Evolutionary conservation across 768 basidiomycete genomes (phyloP).

Genomic region (Collybiopsis confluens): DNA sequence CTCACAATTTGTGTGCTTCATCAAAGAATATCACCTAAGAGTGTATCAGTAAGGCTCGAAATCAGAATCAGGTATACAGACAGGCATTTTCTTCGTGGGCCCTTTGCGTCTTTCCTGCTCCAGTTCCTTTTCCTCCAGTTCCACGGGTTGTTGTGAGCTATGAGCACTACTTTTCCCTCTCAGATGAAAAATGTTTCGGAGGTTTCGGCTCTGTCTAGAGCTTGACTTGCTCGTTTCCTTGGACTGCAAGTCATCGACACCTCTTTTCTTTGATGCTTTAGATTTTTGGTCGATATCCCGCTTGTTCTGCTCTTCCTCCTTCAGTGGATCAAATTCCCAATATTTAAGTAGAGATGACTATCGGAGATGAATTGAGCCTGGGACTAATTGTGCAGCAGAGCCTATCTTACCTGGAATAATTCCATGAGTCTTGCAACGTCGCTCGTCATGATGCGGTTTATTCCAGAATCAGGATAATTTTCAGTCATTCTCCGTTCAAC

Average conservation of each 20-base stretch:
- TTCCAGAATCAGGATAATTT: slow-evolving; percentile 36
- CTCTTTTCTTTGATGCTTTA: slow-evolving; percentile 24
- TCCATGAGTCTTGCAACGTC: slow-evolving; percentile 85
- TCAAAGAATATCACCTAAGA: slow-evolving; percentile 68
- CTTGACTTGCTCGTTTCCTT: slow-evolving; percentile 23
- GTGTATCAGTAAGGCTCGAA: neutral
- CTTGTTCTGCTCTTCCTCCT: slow-evolving; percentile 22
- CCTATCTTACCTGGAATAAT: slow-evolving; percentile 58
- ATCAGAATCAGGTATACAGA: slow-evolving; percentile 20
- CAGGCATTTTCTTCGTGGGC: slow-evolving; percentile 64
- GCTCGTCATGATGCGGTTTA: slow-evolving; percentile 59
- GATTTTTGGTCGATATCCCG: slow-evolving; percentile 9
- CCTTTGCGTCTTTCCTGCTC: slow-evolving; percentile 29
- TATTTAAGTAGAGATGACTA: slow-evolving; percentile 71
- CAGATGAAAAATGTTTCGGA: neutral
- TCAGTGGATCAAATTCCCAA: slow-evolving; percentile 57
- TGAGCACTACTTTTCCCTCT: neutral
- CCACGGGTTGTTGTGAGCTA: slow-evolving; percentile 14
- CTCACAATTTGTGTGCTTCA: slow-evolving; percentile 80
- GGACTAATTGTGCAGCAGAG: neutral
- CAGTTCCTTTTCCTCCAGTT: slow-evolving; percentile 25
- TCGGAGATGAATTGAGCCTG: neutral
- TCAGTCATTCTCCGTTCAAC: slow-evolving; percentile 62
- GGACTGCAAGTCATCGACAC: slow-evolving; percentile 36
- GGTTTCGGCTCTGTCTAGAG: neutral